Evolutionary conservation across 352 stramenopile genomes (phyloP).

Genomic region (Phytophthora cactorum): DNA sequence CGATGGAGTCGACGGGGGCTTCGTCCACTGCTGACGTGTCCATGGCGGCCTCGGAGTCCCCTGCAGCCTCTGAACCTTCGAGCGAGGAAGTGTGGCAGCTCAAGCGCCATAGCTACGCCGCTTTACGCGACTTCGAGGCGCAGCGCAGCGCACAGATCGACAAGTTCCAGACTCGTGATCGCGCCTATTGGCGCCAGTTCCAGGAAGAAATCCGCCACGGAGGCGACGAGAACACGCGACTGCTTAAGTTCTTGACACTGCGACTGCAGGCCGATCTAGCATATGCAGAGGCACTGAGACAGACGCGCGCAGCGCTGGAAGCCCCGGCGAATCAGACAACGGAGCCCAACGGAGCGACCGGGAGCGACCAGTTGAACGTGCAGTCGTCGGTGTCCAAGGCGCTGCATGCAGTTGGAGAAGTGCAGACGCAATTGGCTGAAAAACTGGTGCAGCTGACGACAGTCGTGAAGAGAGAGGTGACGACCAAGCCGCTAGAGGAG

Average conservation of each 20-base stretch:
- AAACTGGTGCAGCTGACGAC: constrained; percentile 82
- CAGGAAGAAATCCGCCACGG: constrained; percentile 73
- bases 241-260: constrained; percentile 76
- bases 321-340: constrained; percentile 16
- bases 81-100: constrained; percentile 56
- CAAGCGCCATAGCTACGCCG: constrained; percentile 63
- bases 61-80: background rate
- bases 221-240: constrained; percentile 64
- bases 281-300: constrained; percentile 74
- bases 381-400: constrained; percentile 68
- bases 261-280: constrained; percentile 73
- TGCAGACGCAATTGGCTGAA: constrained; percentile 79
- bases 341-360: constrained; percentile 7
- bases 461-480: constrained; percentile 75
- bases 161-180: constrained; percentile 67
- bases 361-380: constrained; percentile 32
- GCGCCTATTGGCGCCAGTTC: constrained; percentile 81
- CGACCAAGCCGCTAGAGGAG: constrained; percentile 70
- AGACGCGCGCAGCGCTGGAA: constrained; percentile 68
- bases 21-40: constrained; percentile 13
- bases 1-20: constrained; percentile 17
- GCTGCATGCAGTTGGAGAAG: constrained; percentile 65
- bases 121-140: constrained; percentile 70
- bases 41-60: background rate
- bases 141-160: constrained; percentile 76